A percentile compares a stretch with the other conserved stretches of the same genome.
These are phyloP conservation scores for Helotiales sp. DNA, from an alignment of 2,329 filamentous ascomycete species.

Conservation along the genomic window DNA sequence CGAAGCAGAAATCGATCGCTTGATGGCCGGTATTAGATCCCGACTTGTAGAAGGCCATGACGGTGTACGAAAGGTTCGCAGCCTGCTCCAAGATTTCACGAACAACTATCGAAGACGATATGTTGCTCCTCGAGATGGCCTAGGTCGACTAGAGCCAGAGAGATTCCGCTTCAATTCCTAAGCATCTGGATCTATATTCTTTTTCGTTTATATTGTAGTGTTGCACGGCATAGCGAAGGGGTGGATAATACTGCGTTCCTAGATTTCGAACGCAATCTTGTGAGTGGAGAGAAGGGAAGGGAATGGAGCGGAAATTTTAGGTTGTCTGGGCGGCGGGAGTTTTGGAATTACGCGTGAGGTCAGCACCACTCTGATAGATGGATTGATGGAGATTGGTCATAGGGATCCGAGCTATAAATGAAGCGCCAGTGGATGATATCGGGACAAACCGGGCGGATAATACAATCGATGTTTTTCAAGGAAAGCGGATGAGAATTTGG, in stretches of 20 bases:
- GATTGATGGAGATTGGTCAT: neutral
- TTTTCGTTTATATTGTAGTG: conserved; percentile 15
- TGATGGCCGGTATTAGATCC: conserved; percentile 81
- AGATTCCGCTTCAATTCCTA: conserved; percentile 75
- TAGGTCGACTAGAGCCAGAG: conserved; percentile 84
- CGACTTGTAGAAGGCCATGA: conserved; percentile 69
- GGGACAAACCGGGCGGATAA: neutral
- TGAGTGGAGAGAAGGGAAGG: conserved; percentile 10
- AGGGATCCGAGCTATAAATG: neutral
- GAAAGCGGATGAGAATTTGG: neutral
- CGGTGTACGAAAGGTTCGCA: conserved; percentile 76
- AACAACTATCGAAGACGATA: conserved; percentile 92
- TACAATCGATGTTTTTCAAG: conserved; percentile 5
- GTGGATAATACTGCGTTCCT: conserved; percentile 13
- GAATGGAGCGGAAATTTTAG: neutral
- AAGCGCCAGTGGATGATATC: neutral
- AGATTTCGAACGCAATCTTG: conserved; percentile 6
- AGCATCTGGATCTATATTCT: conserved; percentile 7
- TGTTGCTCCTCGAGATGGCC: conserved; percentile 89
- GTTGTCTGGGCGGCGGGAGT: conserved; percentile 9
- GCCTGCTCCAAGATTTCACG: conserved; percentile 92
- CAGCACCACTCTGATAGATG: neutral
- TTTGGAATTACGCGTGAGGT: conserved; percentile 6
- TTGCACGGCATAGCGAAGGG: conserved; percentile 34
- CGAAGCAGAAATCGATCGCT: conserved; percentile 76